Evolutionary conservation across 139 green algal genomes (phyloP), one percentile per base, ranked within the genome.

Genomic region (Edaphochlamys debaryana): DNA sequence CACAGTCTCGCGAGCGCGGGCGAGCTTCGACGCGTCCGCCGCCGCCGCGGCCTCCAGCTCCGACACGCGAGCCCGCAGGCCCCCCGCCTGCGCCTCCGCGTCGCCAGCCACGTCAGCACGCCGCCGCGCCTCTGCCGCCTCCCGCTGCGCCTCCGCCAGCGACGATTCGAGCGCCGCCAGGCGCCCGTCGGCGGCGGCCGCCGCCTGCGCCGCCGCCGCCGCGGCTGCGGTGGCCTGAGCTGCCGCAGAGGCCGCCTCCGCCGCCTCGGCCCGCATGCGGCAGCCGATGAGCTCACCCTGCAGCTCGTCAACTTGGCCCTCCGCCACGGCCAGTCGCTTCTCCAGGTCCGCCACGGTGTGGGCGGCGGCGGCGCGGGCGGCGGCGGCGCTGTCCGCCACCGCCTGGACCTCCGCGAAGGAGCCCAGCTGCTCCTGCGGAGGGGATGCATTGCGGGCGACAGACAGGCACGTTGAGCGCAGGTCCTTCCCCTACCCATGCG

Each of bases 231-330:
- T 45, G 1, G 76, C 63, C 62, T 71, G 56, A 22, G 76, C 76
- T 17, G 76, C 22, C 8, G 63, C 32, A 0, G 20, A 41, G 25
- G 34, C 63, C 11, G 76, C 62, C 76, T 82, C 76, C 8, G 76
- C 76, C 4, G 76, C 62, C n/a, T 82, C 76, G 0, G 76, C 76
- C 0, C 76, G 76, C 76, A 82, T 82, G 34, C 76, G 62, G 63
- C 62, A 54, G 76, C 76, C 76, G 23, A 82, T 82, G 20, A 82
- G 60, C 76, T 82, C 76, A 15, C 76, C 76, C 45, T 82, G 76
- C 63, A 82, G 62, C 23, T 73, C 76, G 41, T 82, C 76, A 3
- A 50, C 41, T 32, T 82, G 76, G 22, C 32, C 45, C 62, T 82
- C 76, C 42, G 76, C 76, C 25, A 4, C 62, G 13, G 60, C 34